phyloP scores from a whole-genome alignment of 2,329 filamentous ascomycete genomes.

The Cercospora beticola region DNA sequence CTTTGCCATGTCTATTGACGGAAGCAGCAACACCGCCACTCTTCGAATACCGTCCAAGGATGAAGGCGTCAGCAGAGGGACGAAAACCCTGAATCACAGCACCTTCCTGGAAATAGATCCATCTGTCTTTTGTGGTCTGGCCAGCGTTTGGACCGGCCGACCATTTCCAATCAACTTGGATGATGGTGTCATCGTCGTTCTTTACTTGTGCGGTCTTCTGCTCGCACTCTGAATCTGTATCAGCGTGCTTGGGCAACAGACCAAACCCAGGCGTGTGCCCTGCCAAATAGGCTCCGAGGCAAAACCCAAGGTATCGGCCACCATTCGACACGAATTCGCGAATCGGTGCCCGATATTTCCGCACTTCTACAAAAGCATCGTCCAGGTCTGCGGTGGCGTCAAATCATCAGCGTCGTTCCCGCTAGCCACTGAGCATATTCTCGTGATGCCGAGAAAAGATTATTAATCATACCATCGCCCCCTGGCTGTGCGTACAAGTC shows the following conservation, averaged over 20 bases:
- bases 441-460: not conserved
- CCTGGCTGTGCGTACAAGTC: slow-evolving; percentile 27
- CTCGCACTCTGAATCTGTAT: slow-evolving; percentile 18
- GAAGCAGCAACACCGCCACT: slow-evolving; percentile 25
- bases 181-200: slow-evolving; percentile 23
- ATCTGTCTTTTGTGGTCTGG: slow-evolving; percentile 18
- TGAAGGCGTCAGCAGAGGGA: slow-evolving; percentile 14
- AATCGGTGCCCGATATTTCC: slow-evolving; percentile 16
- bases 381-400: slow-evolving; percentile 14
- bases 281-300: slow-evolving; percentile 27
- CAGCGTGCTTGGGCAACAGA: slow-evolving; percentile 18
- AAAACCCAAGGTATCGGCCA: slow-evolving; percentile 29
- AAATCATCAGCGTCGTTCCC: not conserved
- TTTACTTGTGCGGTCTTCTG: slow-evolving; percentile 20
- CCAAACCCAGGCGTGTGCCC: slow-evolving; percentile 23
- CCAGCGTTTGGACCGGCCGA: slow-evolving; percentile 17
- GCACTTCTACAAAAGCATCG: slow-evolving; percentile 21
- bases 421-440: not conserved
- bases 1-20: slow-evolving; percentile 22
- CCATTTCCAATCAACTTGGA: slow-evolving; percentile 29
- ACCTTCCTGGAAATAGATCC: slow-evolving; percentile 30
- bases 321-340: slow-evolving; percentile 25
- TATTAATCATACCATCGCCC: slow-evolving; percentile 20
- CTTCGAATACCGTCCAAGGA: slow-evolving; percentile 26
- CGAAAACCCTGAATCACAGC: slow-evolving; percentile 16